Percentiles rank a stretch among this genome's conserved stretches.
phyloP scores from a whole-genome alignment of 768 basidiomycete species.

The Lentinula sp. region DNA sequence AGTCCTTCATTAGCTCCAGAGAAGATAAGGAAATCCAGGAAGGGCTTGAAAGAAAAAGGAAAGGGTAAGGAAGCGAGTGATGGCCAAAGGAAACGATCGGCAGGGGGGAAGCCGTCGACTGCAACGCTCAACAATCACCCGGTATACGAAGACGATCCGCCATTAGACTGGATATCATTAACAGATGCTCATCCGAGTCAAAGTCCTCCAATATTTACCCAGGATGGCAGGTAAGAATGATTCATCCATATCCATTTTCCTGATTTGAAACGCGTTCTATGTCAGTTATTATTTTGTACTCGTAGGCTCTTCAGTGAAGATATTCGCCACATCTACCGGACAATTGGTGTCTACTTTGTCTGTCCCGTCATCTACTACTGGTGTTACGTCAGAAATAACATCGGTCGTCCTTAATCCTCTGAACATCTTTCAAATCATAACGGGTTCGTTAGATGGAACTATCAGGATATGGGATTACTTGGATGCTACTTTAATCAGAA shows the following conservation, averaged over 20 bases:
- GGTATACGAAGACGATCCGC: constrained; percentile 18
- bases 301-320: constrained; percentile 74
- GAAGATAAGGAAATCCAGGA: constrained; percentile 20
- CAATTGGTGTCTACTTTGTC: constrained; percentile 81
- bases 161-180: constrained; percentile 67
- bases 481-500: constrained; percentile 74
- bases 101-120: constrained; percentile 8
- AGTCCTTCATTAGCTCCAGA: constrained; percentile 14
- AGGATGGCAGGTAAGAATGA: constrained; percentile 70
- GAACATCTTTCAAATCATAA: constrained; percentile 87
- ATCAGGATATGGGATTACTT: constrained; percentile 92
- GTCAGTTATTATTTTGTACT: constrained; percentile 86
- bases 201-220: constrained; percentile 76
- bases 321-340: constrained; percentile 75
- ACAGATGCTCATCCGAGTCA: constrained; percentile 62
- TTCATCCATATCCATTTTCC: neutral
- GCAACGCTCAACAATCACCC: neutral
- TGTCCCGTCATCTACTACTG: constrained; percentile 32
- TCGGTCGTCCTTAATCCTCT: constrained; percentile 73
- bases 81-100: constrained; percentile 15
- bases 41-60: constrained; percentile 43
- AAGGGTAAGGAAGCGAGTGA: constrained; percentile 25
- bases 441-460: constrained; percentile 77
- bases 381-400: constrained; percentile 53
- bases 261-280: neutral